These are phyloP conservation scores for Monosporozyma solicola DNA, from an alignment of 805 yeast genomes.

Conservation along the genomic window DNA sequence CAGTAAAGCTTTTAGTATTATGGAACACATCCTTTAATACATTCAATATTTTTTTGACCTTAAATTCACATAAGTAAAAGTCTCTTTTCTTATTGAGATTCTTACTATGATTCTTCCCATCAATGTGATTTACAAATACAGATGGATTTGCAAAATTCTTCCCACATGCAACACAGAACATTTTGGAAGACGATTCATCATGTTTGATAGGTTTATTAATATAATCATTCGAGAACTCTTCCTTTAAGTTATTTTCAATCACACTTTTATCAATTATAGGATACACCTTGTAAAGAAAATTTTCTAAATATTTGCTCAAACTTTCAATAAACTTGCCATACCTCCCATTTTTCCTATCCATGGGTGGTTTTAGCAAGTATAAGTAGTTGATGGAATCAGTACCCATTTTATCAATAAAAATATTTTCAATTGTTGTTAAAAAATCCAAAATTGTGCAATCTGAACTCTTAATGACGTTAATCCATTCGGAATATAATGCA, in stretches of 20 bases:
- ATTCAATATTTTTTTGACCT: slow-evolving; percentile 31
- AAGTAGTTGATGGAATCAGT: slow-evolving; percentile 4
- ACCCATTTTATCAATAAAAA: slow-evolving; percentile 20
- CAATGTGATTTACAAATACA: slow-evolving; percentile 59
- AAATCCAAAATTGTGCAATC: slow-evolving; percentile 43
- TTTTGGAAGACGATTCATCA: slow-evolving; percentile 14
- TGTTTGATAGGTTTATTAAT: slow-evolving; percentile 12
- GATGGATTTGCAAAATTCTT: slow-evolving; percentile 53
- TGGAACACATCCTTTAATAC: slow-evolving; percentile 35
- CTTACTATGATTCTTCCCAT: slow-evolving; percentile 67
- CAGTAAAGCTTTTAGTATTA: slow-evolving; percentile 51
- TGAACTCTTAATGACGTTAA: slow-evolving; percentile 34
- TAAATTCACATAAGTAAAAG: slow-evolving; percentile 31
- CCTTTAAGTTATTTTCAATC: neutral
- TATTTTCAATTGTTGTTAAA: slow-evolving; percentile 37
- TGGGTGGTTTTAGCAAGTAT: slow-evolving; percentile 20
- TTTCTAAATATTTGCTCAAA: slow-evolving; percentile 41
- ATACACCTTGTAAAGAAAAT: slow-evolving; percentile 39
- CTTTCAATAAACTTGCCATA: slow-evolving; percentile 40
- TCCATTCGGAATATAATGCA: slow-evolving; percentile 43
- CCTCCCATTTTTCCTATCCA: slow-evolving; percentile 24
- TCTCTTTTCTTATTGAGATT: slow-evolving; percentile 28
- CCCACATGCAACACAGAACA: slow-evolving; percentile 57
- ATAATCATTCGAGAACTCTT: slow-evolving; percentile 7
- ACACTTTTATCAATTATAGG: slow-evolving; percentile 40